Percentiles rank a stretch among this genome's conserved stretches.
phyloP scores from a whole-genome alignment of 164 flowering plant species.

The Protea cynaroides region DNA sequence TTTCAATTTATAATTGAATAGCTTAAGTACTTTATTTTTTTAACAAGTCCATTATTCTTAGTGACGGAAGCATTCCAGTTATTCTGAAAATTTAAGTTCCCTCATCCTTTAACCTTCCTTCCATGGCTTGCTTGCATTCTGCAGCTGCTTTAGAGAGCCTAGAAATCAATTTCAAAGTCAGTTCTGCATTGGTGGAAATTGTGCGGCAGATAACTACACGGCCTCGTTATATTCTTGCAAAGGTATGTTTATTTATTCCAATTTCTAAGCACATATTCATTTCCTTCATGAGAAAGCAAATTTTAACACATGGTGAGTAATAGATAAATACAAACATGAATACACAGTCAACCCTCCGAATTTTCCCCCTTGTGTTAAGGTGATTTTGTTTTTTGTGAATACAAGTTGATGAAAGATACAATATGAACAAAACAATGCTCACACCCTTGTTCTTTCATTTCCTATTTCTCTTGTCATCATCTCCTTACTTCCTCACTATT shows the following conservation, averaged over 20 bases:
- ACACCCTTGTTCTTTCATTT: no score
- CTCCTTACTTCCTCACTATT: no score
- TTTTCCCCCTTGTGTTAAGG: no score
- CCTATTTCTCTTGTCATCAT: no score
- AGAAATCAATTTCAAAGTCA: conserved; percentile 88
- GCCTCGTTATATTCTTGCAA: conserved; percentile 96
- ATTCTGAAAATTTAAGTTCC: not conserved
- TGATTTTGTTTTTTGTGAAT: no score
- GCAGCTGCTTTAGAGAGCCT: conserved; percentile 90
- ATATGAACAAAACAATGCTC: no score
- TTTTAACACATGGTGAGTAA: no score
- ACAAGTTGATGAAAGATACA: no score
- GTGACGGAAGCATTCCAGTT: not conserved
- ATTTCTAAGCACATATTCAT: not conserved
- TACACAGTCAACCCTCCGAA: no score
- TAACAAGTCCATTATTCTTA: not conserved
- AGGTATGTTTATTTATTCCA: conserved; percentile 41
- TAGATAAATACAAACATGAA: no score
- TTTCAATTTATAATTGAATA: not conserved
- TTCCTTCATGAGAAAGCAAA: no score
- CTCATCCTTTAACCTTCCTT: not conserved
- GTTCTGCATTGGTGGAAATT: conserved; percentile 94
- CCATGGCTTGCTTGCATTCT: conserved; percentile 13
- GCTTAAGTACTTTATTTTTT: not conserved
- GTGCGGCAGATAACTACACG: conserved; percentile 62